These are phyloP conservation scores for Cnidoscolus chayamansa DNA, from an alignment of 441 rosid genomes.

Conservation along the genomic window DNA sequence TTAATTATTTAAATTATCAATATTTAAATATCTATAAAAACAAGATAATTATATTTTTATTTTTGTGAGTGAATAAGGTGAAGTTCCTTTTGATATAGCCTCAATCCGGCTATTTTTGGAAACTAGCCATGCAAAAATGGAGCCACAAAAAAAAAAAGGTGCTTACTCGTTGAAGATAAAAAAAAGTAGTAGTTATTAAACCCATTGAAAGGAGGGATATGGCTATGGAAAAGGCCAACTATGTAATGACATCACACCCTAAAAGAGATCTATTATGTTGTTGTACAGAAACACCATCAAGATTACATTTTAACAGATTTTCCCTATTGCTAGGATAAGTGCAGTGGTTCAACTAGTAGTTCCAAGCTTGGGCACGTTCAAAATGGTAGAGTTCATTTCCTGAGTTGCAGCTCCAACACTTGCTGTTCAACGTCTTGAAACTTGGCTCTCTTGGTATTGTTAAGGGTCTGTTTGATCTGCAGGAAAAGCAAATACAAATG, in stretches of 20 bases:
- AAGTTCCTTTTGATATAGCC: too few species aligned
- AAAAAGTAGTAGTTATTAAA: not conserved
- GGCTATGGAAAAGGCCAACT: not conserved
- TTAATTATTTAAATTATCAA: too few species aligned
- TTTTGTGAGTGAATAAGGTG: too few species aligned
- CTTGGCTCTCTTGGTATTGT: slow-evolving; percentile 79
- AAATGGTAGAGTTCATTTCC: slow-evolving; percentile 41
- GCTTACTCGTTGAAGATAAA: not conserved
- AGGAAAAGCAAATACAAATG: not conserved
- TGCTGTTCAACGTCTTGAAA: slow-evolving; percentile 44
- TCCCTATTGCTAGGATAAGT: not conserved
- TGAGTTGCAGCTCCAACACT: slow-evolving; percentile 54
- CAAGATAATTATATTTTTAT: too few species aligned
- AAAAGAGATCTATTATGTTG: not conserved
- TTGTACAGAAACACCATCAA: not conserved
- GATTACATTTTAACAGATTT: not conserved
- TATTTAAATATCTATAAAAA: too few species aligned
- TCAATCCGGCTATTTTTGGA: too few species aligned
- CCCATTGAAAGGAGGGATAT: not conserved
- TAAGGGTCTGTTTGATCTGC: slow-evolving; percentile 68
- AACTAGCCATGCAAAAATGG: too few species aligned
- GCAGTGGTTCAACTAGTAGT: not conserved
- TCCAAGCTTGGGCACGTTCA: slow-evolving; percentile 45
- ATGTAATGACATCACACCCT: not conserved
- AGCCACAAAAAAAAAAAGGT: too few species aligned